phyloP scores from a whole-genome alignment of 2,329 filamentous ascomycete genomes.

The Fusarium coicis region DNA sequence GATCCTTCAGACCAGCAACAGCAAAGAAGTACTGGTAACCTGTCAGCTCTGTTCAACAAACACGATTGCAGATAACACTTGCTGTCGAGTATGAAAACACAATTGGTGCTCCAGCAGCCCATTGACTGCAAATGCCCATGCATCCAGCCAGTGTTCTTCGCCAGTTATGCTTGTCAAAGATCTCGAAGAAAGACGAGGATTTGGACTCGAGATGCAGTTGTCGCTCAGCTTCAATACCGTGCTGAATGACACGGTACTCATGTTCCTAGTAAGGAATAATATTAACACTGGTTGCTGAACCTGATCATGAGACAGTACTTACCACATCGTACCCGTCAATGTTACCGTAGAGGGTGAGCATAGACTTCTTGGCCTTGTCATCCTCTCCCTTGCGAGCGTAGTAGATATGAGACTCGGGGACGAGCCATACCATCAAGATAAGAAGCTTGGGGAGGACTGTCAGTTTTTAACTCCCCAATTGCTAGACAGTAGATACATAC shows the following conservation, averaged over 20 bases:
- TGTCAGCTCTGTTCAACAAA: not conserved
- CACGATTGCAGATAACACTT: too few relatives aligned
- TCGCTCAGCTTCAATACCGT: not conserved
- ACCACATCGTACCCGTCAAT: not conserved
- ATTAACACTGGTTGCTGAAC: not conserved
- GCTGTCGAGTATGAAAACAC: slow-evolving; percentile 8
- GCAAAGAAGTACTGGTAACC: not conserved
- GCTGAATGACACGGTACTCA: not conserved
- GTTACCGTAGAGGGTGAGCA: not conserved
- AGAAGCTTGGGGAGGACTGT: not conserved
- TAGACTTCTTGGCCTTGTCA: not conserved
- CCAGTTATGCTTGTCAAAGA: slow-evolving; percentile 13
- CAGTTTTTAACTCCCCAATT: not conserved
- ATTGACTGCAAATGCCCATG: slow-evolving; percentile 24
- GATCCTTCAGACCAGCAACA: not conserved
- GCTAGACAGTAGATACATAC: not conserved
- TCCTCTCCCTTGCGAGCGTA: not conserved
- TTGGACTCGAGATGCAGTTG: not conserved
- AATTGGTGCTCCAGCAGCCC: slow-evolving; percentile 17
- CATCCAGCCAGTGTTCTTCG: slow-evolving; percentile 17
- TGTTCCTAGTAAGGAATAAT: not conserved
- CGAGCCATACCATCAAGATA: not conserved
- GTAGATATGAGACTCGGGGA: not conserved
- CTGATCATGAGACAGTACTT: not conserved
- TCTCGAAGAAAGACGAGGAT: slow-evolving; percentile 11